Evolutionary conservation across 192 early-diverging fungal species (phyloP), one percentile per base, ranked within the genome.

Genomic region (Chytriomyces hyalinus): DNA sequence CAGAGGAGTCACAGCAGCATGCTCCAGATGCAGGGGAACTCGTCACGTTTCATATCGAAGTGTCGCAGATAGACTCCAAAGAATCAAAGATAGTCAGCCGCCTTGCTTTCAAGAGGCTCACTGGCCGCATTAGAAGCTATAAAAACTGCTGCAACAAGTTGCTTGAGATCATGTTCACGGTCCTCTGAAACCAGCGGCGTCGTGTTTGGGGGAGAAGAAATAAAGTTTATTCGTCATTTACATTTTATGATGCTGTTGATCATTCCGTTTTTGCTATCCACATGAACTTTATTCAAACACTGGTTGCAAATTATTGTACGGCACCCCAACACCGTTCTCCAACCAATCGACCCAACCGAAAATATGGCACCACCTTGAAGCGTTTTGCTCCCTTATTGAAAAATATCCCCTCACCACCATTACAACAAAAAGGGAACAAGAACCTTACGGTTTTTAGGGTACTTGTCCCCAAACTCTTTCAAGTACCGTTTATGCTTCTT

Each of bases 401-500:
- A 36, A 36, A 36, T 36, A 36, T 36, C 36, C 4, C 36, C 36
- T 4, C 36, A 36, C 36, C 36, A 36, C 36, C 2, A 36, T 36
- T 36, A 36, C 36, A 36, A 36, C 36, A 36, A 36, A 36, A 1
- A 36, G 36, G 85, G 87, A 68, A 86, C 68, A 11, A 88, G 49
- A 45, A 79, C 79, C 80, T 92, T 94, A 78, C 97, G 90, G 68
- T 89, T 89, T 78, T 90, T 90, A 59, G 97, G 97, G 73, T 97
- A 98, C 62, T 68, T 61, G 76, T 92, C 89, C 6, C 89, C 87
- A 86, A 98, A 98, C 81, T 98, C 97, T 77, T 92, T 92, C 73
- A 83, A 86, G 80, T 98, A 98, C 61, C 88, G 86, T 72, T 89
- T 90, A 86, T 97, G 95, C 88, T 98, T 98, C 89, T 98, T 98